Conservation (phyloP, 2,329 filamentous ascomycete genomes). For the Cercospora sp. region DNA sequence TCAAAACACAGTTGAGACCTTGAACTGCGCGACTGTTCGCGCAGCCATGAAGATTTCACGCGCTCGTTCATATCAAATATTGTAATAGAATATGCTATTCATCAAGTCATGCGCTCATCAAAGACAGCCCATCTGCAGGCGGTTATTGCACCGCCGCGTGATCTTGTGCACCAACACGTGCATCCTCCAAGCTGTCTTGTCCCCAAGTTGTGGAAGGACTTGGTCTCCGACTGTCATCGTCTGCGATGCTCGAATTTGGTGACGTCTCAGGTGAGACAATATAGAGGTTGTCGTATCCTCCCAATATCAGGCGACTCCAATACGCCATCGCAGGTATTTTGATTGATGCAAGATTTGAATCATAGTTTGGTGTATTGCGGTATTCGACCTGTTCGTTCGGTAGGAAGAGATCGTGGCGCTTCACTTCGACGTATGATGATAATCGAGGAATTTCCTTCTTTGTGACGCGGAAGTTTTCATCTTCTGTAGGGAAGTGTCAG, state of each 20-base stretch:
- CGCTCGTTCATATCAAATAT: neutral
- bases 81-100: neutral
- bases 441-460: constrained; percentile 49
- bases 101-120: neutral
- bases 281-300: constrained; percentile 51
- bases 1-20: neutral
- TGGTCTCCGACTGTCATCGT: constrained; percentile 33
- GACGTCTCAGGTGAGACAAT: constrained; percentile 49
- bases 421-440: constrained; percentile 49
- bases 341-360: constrained; percentile 50
- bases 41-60: neutral
- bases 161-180: constrained; percentile 8
- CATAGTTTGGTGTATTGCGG: constrained; percentile 44
- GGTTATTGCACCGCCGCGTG: constrained; percentile 6
- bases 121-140: neutral
- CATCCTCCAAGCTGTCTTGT: constrained; percentile 22
- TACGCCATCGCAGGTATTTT: constrained; percentile 48
- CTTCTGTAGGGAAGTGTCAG: constrained; percentile 29
- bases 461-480: constrained; percentile 49
- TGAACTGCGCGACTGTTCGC: neutral
- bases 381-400: constrained; percentile 41
- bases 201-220: constrained; percentile 36
- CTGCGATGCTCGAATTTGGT: constrained; percentile 36
- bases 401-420: constrained; percentile 48
- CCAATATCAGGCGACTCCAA: constrained; percentile 49